Base-by-base conservation (phyloP, 2,329 filamentous ascomycete species). In the Cercospora sesami region DNA sequence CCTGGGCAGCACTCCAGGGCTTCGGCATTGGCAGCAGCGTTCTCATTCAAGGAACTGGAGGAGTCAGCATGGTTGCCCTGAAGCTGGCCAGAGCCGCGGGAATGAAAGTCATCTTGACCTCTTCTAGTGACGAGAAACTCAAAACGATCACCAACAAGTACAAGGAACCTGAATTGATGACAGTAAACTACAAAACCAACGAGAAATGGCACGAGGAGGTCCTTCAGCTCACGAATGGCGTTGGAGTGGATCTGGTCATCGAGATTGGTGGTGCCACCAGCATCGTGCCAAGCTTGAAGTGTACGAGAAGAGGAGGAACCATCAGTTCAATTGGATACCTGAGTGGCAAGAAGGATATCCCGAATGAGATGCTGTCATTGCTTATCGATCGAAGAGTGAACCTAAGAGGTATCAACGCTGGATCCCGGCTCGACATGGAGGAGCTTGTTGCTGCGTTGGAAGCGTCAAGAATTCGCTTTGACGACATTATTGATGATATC, bases 391-490 rank as follows among this genome's bases (percentile, higher is more conserved):
- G 72, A 65, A 23, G 66, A 61, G 42, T 74, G 66, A 63, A 71
- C 33, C 62, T 68, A 1, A 55, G 66, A 60, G 21, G 65, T 5
- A 68, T 75, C 21, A 72, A 72, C n/a, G 67, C 69, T 9, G 72
- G 72, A 2, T 75, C 67, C 33, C 83, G 82, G 67, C 83, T 86
- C 68, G 78, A 83, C 48, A 82, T 78, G 3, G 75, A 78, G 30
- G 77, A 78, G 69, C 78, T 81, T 74, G 69, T 79, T 30, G 71
- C 69, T 33, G 81, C 81, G 61, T 78, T 81, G 66, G 74, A 79
- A 4, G 77, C 78, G 60, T 80, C 81, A 61, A 61, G 78, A 63
- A 77, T 81, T 12, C 76, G 73, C 42, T 79, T 70, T 6, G 42
- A 65, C 23, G 59, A 80, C 0, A 76, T 80, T 6, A 75, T 82